A percentile compares a stretch with the other conserved stretches of the same genome.
Evolutionary conservation across 169 alveolate species (phyloP).

Genomic region (Cryptosporidium tyzzeri): DNA sequence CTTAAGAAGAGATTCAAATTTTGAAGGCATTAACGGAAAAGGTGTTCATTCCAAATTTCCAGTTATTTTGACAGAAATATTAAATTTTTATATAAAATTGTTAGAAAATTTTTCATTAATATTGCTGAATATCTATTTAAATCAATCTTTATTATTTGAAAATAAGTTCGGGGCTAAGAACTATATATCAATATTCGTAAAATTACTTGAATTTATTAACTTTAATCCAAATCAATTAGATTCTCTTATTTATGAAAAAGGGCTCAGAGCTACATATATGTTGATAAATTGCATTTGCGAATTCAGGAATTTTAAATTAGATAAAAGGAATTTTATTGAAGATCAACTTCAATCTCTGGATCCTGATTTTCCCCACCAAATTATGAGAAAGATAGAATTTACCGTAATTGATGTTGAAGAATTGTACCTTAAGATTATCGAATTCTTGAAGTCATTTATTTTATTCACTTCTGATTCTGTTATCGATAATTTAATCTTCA

Average conservation of each 20-base stretch:
- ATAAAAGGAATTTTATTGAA: not conserved
- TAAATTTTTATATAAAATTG: slow-evolving; percentile 14
- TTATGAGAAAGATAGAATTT: not conserved
- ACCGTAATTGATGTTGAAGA: slow-evolving; percentile 7
- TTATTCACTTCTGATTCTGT: not conserved
- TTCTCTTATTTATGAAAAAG: not conserved
- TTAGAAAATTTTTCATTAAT: not conserved
- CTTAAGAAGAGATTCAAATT: not conserved
- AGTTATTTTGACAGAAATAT: not conserved
- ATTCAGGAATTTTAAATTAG: not conserved
- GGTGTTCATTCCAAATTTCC: not conserved
- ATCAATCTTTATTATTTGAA: not conserved
- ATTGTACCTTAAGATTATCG: not conserved
- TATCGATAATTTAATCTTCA: not conserved
- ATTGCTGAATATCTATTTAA: not conserved
- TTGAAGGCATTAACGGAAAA: not conserved
- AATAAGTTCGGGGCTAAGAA: not conserved
- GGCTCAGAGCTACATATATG: slow-evolving; percentile 3
- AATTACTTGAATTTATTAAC: slow-evolving; percentile 4
- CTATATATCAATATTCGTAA: not conserved
- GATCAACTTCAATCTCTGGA: not conserved
- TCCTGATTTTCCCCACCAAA: not conserved
- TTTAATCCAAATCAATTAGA: not conserved
- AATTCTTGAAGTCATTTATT: slow-evolving; percentile 16
- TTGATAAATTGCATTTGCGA: not conserved